Percentiles rank a stretch among this genome's conserved stretches.
phyloP scores from a whole-genome alignment of 225 moss, liverwort and hornwort genomes.

The Anthoceros angustus region DNA sequence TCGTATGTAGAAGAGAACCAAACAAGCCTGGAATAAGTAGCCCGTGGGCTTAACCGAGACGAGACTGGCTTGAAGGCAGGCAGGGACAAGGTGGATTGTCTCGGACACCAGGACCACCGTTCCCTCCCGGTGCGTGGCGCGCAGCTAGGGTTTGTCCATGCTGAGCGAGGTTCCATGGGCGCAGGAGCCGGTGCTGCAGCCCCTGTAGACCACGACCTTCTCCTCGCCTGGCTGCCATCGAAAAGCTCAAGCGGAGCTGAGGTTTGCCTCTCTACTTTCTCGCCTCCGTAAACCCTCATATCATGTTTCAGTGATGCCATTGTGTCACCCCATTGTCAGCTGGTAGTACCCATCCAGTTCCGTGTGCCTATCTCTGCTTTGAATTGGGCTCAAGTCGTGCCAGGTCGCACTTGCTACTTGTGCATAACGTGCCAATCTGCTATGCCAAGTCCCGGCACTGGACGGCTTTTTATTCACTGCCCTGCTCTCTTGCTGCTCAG shows the following conservation, averaged over 20 bases:
- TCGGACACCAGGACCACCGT: too few relatives aligned
- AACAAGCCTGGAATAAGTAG: too few relatives aligned
- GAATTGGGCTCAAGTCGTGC: too few relatives aligned
- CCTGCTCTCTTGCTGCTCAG: constrained; percentile 34
- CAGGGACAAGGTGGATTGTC: too few relatives aligned
- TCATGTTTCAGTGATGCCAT: neutral
- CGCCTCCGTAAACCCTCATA: constrained; percentile 8
- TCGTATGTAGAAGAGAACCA: too few relatives aligned
- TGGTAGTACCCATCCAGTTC: constrained; percentile 21
- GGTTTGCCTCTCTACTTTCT: constrained; percentile 25
- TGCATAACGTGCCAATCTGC: too few relatives aligned
- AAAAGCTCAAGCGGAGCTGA: constrained; percentile 80
- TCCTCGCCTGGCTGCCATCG: constrained; percentile 56
- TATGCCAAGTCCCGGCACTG: too few relatives aligned
- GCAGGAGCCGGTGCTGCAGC: constrained; percentile 98
- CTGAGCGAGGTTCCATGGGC: constrained; percentile 98
- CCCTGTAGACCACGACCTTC: constrained; percentile 76
- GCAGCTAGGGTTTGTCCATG: constrained; percentile 35
- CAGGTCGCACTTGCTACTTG: too few relatives aligned
- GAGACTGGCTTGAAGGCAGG: too few relatives aligned
- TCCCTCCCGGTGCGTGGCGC: too few relatives aligned
- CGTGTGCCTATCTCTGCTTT: too few relatives aligned
- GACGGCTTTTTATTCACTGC: constrained; percentile 6
- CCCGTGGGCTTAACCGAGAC: too few relatives aligned
- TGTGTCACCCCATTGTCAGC: constrained; percentile 1